Base-by-base conservation (phyloP, 2,329 filamentous ascomycete species). In the Fusarium napiforme region DNA sequence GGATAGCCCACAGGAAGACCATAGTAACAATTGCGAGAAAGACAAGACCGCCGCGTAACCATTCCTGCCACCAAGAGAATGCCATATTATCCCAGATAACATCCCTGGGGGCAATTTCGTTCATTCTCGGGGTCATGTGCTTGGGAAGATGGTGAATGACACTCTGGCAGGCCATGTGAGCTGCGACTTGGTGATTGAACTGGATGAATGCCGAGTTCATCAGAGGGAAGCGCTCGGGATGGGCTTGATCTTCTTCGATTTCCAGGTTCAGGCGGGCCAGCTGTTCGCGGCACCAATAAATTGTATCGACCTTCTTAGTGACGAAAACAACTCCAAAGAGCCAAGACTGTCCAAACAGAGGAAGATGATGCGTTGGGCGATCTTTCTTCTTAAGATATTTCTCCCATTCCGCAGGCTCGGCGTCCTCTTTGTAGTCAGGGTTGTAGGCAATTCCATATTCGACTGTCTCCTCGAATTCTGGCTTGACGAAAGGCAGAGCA, bases 151-250 rank as follows among this genome's bases (percentile, higher is more conserved):
- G 96, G 80, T 98, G 95, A 43, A 93, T 95, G 50, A 97, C 88
- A 53, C 94, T 91, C 81, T 99, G 96, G 80, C 95, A 98, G 65
- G 96, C 96, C 96, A 99, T 98, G 78, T 99, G 96, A 0, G 96
- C 96, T 10, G 96, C 95, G 4, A 98, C 93, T 80, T 99, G 96
- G 79, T 98, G 93, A 79, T 99, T 97, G 87, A 99, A 99, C 80
- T 99, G 96, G 69, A 99, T 95, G 77, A 99, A 99, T 1, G 96
- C 96, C 2, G 96, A 97, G 78, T 93, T 97, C 95, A 98, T 97
- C 52, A 95, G 84, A 0, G 96, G 95, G 71, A 94, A 98, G 9
- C 92, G 90, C 74, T 98, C 95, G 0, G 93, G 92, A 55, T 96
- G 87, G 60, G 92, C 88, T 80, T 99, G 96, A 74, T 98, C 96